Conservation (phyloP, 2,329 filamentous ascomycete species). For the Aureobasidium sp. region DNA sequence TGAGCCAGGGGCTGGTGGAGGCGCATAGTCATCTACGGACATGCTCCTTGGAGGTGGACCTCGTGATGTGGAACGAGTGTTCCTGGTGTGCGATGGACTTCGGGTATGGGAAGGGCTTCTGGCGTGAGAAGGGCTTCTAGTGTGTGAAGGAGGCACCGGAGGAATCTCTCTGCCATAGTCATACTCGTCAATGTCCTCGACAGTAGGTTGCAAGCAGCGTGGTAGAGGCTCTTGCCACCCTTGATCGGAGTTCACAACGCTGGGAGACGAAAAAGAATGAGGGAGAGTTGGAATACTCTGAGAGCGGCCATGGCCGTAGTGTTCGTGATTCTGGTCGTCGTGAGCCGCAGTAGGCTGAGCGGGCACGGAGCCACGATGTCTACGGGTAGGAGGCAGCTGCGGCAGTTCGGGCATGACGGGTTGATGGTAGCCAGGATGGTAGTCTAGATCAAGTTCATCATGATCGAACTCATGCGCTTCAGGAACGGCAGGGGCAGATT, state of each 20-base stretch:
- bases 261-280: slow-evolving; percentile 12
- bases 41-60: slow-evolving; percentile 21
- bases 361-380: slow-evolving; percentile 21
- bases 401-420: slow-evolving; percentile 29
- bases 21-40: slow-evolving; percentile 26
- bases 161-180: slow-evolving; percentile 28
- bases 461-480: not conserved
- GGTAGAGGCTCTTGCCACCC: slow-evolving; percentile 14
- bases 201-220: slow-evolving; percentile 51
- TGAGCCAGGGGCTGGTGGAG: slow-evolving; percentile 24
- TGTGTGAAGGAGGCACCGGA: slow-evolving; percentile 29
- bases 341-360: slow-evolving; percentile 23
- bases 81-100: slow-evolving; percentile 24
- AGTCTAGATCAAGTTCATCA: slow-evolving; percentile 9
- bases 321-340: not conserved
- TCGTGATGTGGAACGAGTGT: slow-evolving; percentile 17
- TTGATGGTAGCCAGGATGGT: slow-evolving; percentile 16
- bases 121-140: slow-evolving; percentile 26
- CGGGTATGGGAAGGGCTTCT: slow-evolving; percentile 29
- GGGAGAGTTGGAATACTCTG: slow-evolving; percentile 4
- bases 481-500: slow-evolving; percentile 2
- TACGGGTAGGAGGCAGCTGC: slow-evolving; percentile 27
- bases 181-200: slow-evolving; percentile 52
- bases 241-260: not conserved
- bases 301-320: not conserved